These are phyloP conservation scores for Scutellaria galericulata DNA, from an alignment of 257 asterid genomes.

Conservation along the genomic window DNA sequence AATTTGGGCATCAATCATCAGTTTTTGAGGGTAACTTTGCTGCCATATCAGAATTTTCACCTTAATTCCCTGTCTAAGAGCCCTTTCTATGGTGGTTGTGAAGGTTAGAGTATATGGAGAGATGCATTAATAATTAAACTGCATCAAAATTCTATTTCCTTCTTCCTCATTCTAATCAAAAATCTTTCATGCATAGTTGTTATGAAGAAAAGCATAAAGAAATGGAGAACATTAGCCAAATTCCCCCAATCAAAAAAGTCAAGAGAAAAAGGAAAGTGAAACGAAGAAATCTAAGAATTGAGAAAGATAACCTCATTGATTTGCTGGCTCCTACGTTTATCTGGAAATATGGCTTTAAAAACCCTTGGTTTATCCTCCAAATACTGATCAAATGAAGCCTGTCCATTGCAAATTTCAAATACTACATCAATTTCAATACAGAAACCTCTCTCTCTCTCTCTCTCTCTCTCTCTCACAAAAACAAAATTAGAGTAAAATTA, in stretches of 20 bases:
- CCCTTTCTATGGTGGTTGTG: not conserved
- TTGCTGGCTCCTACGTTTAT: conserved; percentile 77
- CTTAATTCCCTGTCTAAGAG: not conserved
- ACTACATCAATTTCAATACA: conserved; percentile 19
- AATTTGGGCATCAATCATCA: not conserved
- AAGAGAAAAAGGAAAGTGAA: not conserved
- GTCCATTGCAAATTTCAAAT: conserved; percentile 30
- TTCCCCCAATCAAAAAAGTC: not conserved
- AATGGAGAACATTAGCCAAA: not conserved
- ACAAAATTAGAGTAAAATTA: conserved; percentile 33
- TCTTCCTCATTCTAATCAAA: not conserved
- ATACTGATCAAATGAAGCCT: conserved; percentile 93
- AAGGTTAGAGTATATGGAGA: not conserved
- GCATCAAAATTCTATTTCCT: not conserved
- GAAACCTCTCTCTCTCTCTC: not conserved
- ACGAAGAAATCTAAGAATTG: not conserved
- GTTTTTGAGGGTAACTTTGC: not conserved
- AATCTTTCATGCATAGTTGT: not conserved
- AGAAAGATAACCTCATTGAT: conserved; percentile 65
- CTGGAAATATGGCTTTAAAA: conserved; percentile 91
- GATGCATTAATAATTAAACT: not conserved
- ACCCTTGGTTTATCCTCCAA: conserved; percentile 85
- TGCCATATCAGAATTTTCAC: not conserved
- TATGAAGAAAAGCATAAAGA: not conserved
- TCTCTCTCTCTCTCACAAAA: not conserved